A percentile compares a stretch with the other conserved stretches of the same genome.
phyloP scores from a whole-genome alignment of 2,329 filamentous ascomycete species.

The Akanthomyces dipterigenus region DNA sequence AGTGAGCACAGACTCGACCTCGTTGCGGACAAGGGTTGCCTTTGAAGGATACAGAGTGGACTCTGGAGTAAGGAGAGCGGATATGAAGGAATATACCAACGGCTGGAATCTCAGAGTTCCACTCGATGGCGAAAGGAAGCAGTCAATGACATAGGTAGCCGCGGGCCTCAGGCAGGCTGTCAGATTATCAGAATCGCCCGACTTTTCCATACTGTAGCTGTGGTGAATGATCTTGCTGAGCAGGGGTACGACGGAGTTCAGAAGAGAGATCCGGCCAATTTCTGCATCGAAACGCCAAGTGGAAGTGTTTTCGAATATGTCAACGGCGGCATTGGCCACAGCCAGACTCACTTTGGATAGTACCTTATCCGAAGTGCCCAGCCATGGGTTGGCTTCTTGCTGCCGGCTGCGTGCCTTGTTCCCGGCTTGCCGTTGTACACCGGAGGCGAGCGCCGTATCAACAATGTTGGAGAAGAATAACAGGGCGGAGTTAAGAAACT shows the following conservation, averaged over 20 bases:
- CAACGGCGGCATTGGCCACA: slow-evolving; percentile 68
- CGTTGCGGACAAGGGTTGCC: slow-evolving; percentile 48
- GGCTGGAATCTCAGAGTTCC: slow-evolving; percentile 71
- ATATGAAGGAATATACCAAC: slow-evolving; percentile 61
- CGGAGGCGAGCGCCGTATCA: slow-evolving; percentile 64
- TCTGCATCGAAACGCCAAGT: slow-evolving; percentile 76
- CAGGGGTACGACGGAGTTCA: slow-evolving; percentile 58
- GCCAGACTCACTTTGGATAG: slow-evolving; percentile 65
- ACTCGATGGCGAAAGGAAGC: slow-evolving; percentile 65
- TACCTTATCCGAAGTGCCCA: slow-evolving; percentile 71
- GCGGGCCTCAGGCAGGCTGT: slow-evolving; percentile 62
- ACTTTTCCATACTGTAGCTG: slow-evolving; percentile 68
- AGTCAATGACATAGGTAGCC: slow-evolving; percentile 68
- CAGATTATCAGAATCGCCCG: slow-evolving; percentile 35
- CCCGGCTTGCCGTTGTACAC: slow-evolving; percentile 57
- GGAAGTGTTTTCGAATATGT: slow-evolving; percentile 77
- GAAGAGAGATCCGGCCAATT: slow-evolving; percentile 62
- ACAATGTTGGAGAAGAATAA: slow-evolving; percentile 69
- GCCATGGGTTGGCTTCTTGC: slow-evolving; percentile 49
- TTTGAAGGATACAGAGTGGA: slow-evolving; percentile 56
- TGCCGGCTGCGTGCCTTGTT: slow-evolving; percentile 42
- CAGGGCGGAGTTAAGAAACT: slow-evolving; percentile 68
- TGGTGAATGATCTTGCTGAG: slow-evolving; percentile 67
- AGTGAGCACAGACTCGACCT: slow-evolving; percentile 56
- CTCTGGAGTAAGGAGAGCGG: slow-evolving; percentile 39